Base-by-base conservation (phyloP, 441 rosid genomes). In the Euphorbia celastroides region DNA sequence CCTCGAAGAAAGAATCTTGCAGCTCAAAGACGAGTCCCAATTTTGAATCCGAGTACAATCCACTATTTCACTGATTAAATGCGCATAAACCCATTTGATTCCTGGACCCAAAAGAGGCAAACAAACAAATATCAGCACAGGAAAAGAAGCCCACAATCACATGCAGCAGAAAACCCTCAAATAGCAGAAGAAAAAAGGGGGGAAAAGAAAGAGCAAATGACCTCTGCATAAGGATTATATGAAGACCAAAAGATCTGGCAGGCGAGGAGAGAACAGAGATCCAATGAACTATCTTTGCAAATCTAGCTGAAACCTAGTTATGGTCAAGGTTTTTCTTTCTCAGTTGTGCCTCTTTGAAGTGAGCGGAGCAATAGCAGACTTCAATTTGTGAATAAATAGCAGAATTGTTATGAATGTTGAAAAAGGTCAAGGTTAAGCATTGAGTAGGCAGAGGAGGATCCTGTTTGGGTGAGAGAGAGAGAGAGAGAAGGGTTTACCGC, bases 81-180 rank as follows among this genome's bases (percentile, higher is more conserved):
- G 80, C 75, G 69, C 48, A 74, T 20, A 64, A 64, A 65, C 71
- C 77, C 69, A 54, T 71, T 67, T 5, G 48, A 62, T 72, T 19
- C 74, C 78, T 71, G 74, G 38, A 79, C 66, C 73, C 66, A 72
- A 54, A 68, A 74, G 74, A 51, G 68, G 36, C 31, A 70, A 55
- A 16, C 54, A 54, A 27, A 56, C 46, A 56, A 22, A 50, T n/a
- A 62, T 60, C 70, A 70, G 67, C 60, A 2, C 31, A 75, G 20
- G 25, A 42, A 71, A 10, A 60, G 31, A 66, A 72, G 69, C 67
- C 62, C 80, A 73, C 65, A 54, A 66, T 28, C 62, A 74, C 86
- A 87, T 84, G 91, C 84, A 78, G 74, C 67, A 58, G 52, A 70
- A 57, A 75, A 28, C 36, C 74, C 64, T 19, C 8, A 61, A 66